These are phyloP conservation scores for Ustilago nuda DNA, from an alignment of 1,284 basidiomycete species.

Conservation along the genomic window DNA sequence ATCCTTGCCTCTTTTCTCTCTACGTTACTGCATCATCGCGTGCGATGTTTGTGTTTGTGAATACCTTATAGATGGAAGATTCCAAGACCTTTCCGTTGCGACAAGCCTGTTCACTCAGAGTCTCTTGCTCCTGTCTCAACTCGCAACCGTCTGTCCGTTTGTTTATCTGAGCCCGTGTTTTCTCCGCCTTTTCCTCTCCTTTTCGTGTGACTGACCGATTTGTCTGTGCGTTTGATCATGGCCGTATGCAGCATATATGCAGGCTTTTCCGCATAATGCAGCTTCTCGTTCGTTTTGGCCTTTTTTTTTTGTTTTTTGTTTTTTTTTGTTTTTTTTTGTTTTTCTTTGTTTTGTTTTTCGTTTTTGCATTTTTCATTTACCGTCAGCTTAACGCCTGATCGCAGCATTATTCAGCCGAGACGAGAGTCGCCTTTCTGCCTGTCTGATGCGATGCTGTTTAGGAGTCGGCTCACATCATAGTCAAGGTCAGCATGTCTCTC, in stretches of 20 bases:
- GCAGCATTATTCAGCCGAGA: neutral
- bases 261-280: neutral
- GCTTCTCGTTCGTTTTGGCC: constrained; percentile 4
- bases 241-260: constrained; percentile 9
- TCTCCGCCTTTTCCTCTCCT: neutral
- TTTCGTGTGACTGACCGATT: constrained; percentile 10
- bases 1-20: neutral
- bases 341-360: constrained; percentile 1
- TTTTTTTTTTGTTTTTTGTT: constrained; percentile 7
- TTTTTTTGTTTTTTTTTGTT: neutral
- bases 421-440: too few relatives aligned
- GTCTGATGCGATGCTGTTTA: neutral
- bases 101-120: constrained; percentile 22
- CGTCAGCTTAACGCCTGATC: neutral
- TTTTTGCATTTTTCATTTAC: neutral
- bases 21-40: neutral
- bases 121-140: constrained; percentile 4
- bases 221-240: constrained; percentile 19
- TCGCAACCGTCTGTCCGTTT: neutral
- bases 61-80: constrained; percentile 9
- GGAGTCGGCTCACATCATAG: neutral
- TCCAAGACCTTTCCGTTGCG: constrained; percentile 16
- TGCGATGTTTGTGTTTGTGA: neutral
- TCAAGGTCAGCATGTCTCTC: constrained; percentile 1
- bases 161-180: neutral